Evolutionary conservation across 2,329 filamentous ascomycete genomes (phyloP), one percentile per base, ranked within the genome.

Genomic region (Pseudocercospora cruenta): DNA sequence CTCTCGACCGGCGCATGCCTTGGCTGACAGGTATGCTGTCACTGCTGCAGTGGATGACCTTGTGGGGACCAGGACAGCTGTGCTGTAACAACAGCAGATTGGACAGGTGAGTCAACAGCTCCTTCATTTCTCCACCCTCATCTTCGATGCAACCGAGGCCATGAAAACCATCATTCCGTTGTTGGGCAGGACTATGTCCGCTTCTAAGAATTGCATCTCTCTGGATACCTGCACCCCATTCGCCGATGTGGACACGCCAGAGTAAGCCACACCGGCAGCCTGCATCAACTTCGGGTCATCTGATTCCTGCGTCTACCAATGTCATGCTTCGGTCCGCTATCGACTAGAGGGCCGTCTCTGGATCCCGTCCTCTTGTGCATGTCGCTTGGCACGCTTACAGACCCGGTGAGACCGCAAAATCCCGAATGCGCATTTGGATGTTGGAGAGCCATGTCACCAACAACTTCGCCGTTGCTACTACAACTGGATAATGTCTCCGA

Each of bases 1-100:
- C 93, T 82, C 80, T 97, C 76, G 85, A 90, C 71, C 79, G 83
- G 70, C 91, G 93, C 79, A 96, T 97, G 93, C 94, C 94, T 69
- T 98, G 94, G 94, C 85, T 97, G 64, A 85, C 85, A 76, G 92
- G 92, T 76, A 82, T 87, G 72, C 78, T 95, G 67, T 91, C 91
- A 64, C 86, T 97, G 79, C 78, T 90, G 71, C 92, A 95, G 80
- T 90, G 91, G 84, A 84, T 88, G 71, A 85, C 89, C 74, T 80
- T 94, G 75, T 83, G 84, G 74, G 92, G 93, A 24, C 92, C 92
- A 70, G 91, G 93, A 74, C 86, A 81, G 80, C 80, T 96, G 70
- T 93, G 91, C 76, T 85, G 86, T 74, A 87, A 90, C 28, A 86
- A 96, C 78, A 90, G 93, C 70, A 85, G 89, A 78, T 82, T 97